Percentiles rank a stretch among this genome's conserved stretches.
These are phyloP conservation scores for Epichloe brachyelytri DNA, from an alignment of 2,329 filamentous ascomycete species.

Conservation along the genomic window DNA sequence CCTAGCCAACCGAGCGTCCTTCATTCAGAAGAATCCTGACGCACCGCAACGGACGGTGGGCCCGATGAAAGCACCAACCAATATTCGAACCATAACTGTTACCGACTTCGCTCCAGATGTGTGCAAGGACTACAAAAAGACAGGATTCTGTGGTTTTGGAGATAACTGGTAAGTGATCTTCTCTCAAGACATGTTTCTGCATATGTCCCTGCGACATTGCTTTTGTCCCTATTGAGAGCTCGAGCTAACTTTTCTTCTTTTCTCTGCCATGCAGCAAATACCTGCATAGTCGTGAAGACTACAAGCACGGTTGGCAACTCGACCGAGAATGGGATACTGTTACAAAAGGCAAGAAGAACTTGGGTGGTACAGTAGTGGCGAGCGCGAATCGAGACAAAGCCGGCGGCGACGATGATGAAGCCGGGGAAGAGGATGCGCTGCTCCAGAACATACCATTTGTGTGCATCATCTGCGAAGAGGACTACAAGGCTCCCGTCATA, in stretches of 20 bases:
- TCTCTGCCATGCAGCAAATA: constrained; percentile 40
- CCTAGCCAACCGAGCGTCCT: constrained; percentile 55
- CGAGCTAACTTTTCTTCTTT: background rate
- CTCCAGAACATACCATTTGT: constrained; percentile 79
- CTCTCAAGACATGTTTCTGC: background rate
- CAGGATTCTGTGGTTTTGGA: constrained; percentile 33
- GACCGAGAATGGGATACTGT: constrained; percentile 88
- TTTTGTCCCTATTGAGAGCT: background rate
- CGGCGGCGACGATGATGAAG: constrained; percentile 34
- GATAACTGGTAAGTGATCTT: constrained; percentile 27
- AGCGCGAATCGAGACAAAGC: constrained; percentile 36
- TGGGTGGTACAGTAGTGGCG: constrained; percentile 48
- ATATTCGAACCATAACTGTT: constrained; percentile 79
- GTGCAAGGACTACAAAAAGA: constrained; percentile 89
- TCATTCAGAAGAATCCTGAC: constrained; percentile 72
- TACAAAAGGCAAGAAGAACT: constrained; percentile 55
- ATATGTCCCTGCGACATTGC: no score
- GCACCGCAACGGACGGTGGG: constrained; percentile 59
- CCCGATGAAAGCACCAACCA: constrained; percentile 76
- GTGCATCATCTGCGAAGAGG: constrained; percentile 71
- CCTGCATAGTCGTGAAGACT: constrained; percentile 62
- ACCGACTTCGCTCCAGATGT: constrained; percentile 88
- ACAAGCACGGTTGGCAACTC: constrained; percentile 89
- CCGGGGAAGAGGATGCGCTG: constrained; percentile 48
- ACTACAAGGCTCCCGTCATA: constrained; percentile 68